Base-by-base conservation (phyloP, 108 stramenopile species). In the Seminavis robusta region DNA sequence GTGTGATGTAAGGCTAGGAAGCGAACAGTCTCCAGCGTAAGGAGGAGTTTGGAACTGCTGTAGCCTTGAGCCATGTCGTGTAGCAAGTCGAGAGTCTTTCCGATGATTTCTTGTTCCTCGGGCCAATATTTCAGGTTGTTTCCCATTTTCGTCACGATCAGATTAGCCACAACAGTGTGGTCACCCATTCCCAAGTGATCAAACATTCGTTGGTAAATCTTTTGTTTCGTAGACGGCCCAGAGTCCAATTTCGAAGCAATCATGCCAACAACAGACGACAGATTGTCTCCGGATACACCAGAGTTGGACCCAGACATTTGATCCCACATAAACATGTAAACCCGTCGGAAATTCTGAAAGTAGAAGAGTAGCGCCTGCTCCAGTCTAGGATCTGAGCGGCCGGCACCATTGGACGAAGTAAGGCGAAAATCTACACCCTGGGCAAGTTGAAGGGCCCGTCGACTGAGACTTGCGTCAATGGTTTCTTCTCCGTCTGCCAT, bases 91-190 rank as follows among this genome's bases (percentile, higher is more conserved):
- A 99, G 67, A 4, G 98, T 97, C 34, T 91, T 90, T 25, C 76
- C 68, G 27, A 97, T 64, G 15, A 99, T 81, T 23, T 94, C 93
- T 44, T 92, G 60, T 13, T 93, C 81, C 39, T 91, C 89, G 4
- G 92, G 93, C 96, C 96, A 99, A 68, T 77, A 95, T 73, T 96
- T 97, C 42, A 99, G 82, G 69, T 97, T 97, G 64, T 95, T 96
- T 49, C 95, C 80, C 56, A 97, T 88, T 76, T 98, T 97, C 32
- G 90, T 96, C 29, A 97, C 92, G 54, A 98, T 92, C 1, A 95
- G 77, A 69, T 94, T 95, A 39, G 94, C 92, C 44, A 98, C 92
- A 26, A 65, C 84, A 27, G 93, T 92, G 61, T 97, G 95, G 59
- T 97, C 94, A 3, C 98, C 98, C 80, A 96, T 69, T 32, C 88